Base-by-base conservation (phyloP, 768 basidiomycete genomes). In the Boletus eberwhitei region DNA sequence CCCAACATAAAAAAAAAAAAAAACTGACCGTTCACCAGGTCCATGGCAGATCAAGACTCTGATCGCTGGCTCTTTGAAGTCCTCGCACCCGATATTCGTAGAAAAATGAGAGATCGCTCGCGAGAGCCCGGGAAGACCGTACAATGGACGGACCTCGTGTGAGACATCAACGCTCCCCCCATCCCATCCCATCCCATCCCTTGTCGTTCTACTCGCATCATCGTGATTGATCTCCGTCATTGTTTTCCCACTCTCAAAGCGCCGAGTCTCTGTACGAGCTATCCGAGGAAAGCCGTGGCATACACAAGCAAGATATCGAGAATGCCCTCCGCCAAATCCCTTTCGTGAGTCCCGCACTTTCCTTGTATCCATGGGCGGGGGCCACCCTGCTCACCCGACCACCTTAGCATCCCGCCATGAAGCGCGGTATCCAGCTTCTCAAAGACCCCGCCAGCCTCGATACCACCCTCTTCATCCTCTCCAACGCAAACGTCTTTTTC, bases 111-210 rank as follows among this genome's bases (percentile, higher is more conserved):
- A 31, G 63, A 64, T 47, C 65, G 58, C 2, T 0, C 34, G 80
- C 90, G 65, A 76, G 75, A 22, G 75, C 85, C 62, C 81, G 90
- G 69, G 61, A 71, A 8, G 71, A 80, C 56, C 14, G 67, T 79
- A 26, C 92, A 97, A 67, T 99, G 93, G 88, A 98, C 95, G 4
- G 97, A 98, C 75, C 82, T 97, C 36, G 85, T 98, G 96, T 98
- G 71, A 74, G 71, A 74, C 84, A 42, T 61, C 32, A 16, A 31
- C 26, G 1, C n/a, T 22, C n/a, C 38, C n/a, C n/a, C n/a, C n/a
- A n/a, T n/a, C n/a, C n/a, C n/a, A n/a, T n/a, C 14, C 7, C 40
- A 26, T 26, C 29, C 7, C 11, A 8, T 24, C n/a, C 14, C 17
- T 29, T n/a, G 24, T n/a, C 29, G 21, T 16, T 12, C 4, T 31